Base-by-base conservation (phyloP, 192 early-diverging fungal species). In the Lobulomyces angularis region DNA sequence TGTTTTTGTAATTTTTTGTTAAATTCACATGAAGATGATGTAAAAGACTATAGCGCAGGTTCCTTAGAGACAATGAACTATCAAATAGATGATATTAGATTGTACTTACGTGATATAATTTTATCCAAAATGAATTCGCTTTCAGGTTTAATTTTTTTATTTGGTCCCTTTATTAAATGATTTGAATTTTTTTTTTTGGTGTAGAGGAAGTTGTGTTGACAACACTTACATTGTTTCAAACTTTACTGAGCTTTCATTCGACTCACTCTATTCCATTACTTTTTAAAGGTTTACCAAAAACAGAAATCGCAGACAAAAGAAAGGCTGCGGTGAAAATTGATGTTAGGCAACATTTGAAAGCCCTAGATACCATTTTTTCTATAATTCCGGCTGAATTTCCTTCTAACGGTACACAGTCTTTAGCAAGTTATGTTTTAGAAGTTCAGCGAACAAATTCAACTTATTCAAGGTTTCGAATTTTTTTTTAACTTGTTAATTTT, bases 81-180 rank as follows among this genome's bases (percentile, higher is more conserved):
- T 8, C 24, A 8, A 19, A 8, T 18, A 16, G n/a, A 54, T 35
- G 55, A 62, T 9, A 9, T 62, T 2, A 18, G 41, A 34, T 35
- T 68, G 31, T 56, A 57, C 12, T 28, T 61, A 7, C 58, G 69
- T 12, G 69, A 72, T 43, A 62, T 97, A 2, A 67, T 97, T 12
- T 71, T 90, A 32, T 85, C 86, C 3, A 84, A 92, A 24, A 62
- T 97, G 26, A 77, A 82, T 46, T 93, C 92, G 1, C 64, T 82
- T 11, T 90, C 87, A 0, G n/a, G n/a, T n/a, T n/a, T n/a, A n/a
- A n/a, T n/a, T n/a, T n/a, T n/a, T n/a, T n/a, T n/a, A n/a, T n/a
- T n/a, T n/a, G n/a, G n/a, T n/a, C n/a, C n/a, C n/a, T n/a, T n/a
- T n/a, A n/a, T n/a, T n/a, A n/a, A n/a, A n/a, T n/a, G n/a, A n/a